These are phyloP conservation scores for Solanum hybrid DNA, from an alignment of 305 asterid species.

Conservation along the genomic window DNA sequence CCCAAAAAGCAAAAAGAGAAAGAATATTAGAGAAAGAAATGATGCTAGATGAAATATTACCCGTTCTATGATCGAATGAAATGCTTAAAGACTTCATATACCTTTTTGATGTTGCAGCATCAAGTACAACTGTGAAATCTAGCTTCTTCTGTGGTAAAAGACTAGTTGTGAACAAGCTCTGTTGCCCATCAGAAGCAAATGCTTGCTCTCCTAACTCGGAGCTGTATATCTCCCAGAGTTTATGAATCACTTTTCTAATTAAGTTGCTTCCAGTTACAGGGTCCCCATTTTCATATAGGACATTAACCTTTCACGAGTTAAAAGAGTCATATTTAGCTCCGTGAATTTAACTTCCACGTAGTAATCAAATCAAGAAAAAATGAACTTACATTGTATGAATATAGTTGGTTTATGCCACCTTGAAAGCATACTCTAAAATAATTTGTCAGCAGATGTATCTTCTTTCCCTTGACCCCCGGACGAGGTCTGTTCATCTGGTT, in stretches of 20 bases:
- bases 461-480: slow-evolving; percentile 11
- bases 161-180: background rate
- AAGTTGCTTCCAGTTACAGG: background rate
- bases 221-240: slow-evolving; percentile 8
- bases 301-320: background rate
- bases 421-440: slow-evolving; percentile 1
- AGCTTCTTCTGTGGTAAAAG: slow-evolving; percentile 3
- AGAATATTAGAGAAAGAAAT: background rate
- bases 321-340: background rate
- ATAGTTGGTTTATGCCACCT: background rate
- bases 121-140: slow-evolving; percentile 10
- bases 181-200: slow-evolving; percentile 10
- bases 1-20: background rate
- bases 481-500: slow-evolving; percentile 2
- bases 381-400: slow-evolving; percentile 3
- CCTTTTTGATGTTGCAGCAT: slow-evolving; percentile 5
- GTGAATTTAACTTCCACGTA: background rate
- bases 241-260: slow-evolving; percentile 7
- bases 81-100: background rate
- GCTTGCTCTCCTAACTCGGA: slow-evolving; percentile 6
- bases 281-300: slow-evolving; percentile 1
- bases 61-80: background rate
- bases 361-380: background rate
- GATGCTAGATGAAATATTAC: background rate
- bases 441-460: slow-evolving; percentile 8